These are phyloP conservation scores for Heritiera fomes DNA, from an alignment of 345 rosid genomes.

Conservation along the genomic window DNA sequence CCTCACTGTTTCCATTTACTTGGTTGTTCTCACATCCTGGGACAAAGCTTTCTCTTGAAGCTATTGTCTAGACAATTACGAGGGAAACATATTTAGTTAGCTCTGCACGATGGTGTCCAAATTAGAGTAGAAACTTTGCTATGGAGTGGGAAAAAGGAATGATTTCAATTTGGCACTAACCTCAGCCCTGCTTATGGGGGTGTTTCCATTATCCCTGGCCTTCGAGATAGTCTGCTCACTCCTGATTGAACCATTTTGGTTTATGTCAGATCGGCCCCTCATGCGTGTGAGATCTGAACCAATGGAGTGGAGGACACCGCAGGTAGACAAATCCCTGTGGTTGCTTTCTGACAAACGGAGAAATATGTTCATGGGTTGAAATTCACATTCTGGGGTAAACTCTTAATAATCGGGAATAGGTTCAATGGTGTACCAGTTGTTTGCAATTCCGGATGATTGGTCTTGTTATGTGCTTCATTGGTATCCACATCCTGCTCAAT, in stretches of 20 bases:
- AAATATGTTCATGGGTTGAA: neutral
- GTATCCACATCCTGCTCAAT: conserved; percentile 56
- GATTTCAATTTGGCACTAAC: conserved; percentile 30
- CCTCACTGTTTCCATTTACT: conserved; percentile 44
- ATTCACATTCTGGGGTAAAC: neutral
- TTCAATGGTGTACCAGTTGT: conserved; percentile 35
- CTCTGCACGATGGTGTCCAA: neutral
- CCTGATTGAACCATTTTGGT: conserved; percentile 51
- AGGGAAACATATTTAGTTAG: conserved; percentile 8
- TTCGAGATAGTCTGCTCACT: conserved; percentile 66
- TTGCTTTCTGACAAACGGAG: conserved; percentile 37
- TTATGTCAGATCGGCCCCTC: conserved; percentile 56
- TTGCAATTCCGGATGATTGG: conserved; percentile 28
- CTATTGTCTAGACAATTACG: conserved; percentile 55
- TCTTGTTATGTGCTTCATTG: conserved; percentile 33
- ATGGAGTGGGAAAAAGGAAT: neutral
- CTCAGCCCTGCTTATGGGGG: conserved; percentile 80
- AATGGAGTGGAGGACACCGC: conserved; percentile 80
- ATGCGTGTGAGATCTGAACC: conserved; percentile 97
- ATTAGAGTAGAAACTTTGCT: neutral
- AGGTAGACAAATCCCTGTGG: conserved; percentile 67
- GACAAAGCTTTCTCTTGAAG: conserved; percentile 79
- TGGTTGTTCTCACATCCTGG: conserved; percentile 43
- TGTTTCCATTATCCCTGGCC: conserved; percentile 50
- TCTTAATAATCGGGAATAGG: neutral